A percentile compares a stretch with the other conserved stretches of the same genome.
phyloP scores from a whole-genome alignment of 2,329 filamentous ascomycete genomes.

The Cercospora berteroae region DNA sequence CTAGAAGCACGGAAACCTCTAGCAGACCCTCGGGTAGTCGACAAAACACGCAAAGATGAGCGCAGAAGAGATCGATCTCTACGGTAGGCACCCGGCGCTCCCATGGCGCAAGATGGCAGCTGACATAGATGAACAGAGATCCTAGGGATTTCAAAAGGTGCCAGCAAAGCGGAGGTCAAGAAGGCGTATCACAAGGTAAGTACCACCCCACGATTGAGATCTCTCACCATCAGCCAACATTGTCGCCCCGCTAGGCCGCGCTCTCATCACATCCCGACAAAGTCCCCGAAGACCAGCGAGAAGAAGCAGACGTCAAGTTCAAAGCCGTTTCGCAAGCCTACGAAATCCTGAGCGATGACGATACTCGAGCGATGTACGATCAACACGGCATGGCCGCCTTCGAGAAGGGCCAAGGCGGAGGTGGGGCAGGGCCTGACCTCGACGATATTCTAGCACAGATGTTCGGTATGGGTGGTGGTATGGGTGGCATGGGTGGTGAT shows the following conservation, averaged over 20 bases:
- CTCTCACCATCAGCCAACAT: not conserved
- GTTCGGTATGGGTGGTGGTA: conserved; percentile 68
- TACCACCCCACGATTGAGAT: not conserved
- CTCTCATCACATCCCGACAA: conserved; percentile 93
- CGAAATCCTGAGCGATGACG: conserved; percentile 94
- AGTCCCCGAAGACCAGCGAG: conserved; percentile 79
- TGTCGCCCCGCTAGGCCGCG: conserved; percentile 40
- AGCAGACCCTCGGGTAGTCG: not conserved
- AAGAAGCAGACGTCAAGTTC: conserved; percentile 85
- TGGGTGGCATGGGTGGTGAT: conserved; percentile 43
- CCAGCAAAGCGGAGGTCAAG: conserved; percentile 79
- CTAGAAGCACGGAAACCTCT: not conserved
- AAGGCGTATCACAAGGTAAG: conserved; percentile 91
- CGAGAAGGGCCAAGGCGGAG: conserved; percentile 67
- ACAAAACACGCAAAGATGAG: conserved; percentile 16
- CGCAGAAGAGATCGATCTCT: conserved; percentile 58
- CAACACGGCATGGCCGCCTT: conserved; percentile 95
- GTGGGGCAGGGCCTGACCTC: conserved; percentile 72
- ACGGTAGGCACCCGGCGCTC: conserved; percentile 41
- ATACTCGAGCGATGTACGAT: conserved; percentile 90
- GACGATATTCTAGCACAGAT: conserved; percentile 93
- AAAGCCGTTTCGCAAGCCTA: conserved; percentile 92
- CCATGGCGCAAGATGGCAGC: not conserved
- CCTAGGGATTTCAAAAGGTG: conserved; percentile 69
- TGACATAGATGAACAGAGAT: conserved; percentile 60